Conservation (phyloP, 2,329 filamentous ascomycete species). For the Stylonectria norvegica region DNA sequence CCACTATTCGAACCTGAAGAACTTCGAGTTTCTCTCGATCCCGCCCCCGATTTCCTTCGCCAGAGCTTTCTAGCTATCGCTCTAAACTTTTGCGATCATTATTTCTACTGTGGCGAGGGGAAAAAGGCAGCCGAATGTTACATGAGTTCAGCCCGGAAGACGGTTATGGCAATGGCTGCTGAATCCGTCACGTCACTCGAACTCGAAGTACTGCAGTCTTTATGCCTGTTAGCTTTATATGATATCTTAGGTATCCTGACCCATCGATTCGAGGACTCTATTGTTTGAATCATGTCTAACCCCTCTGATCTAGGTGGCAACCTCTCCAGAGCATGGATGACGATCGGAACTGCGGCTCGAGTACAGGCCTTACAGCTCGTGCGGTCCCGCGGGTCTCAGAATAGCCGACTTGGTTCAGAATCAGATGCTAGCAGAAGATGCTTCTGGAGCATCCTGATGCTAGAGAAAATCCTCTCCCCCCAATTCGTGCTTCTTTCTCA, state of each 20-base stretch:
- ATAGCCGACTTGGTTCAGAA: not conserved
- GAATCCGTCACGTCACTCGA: no score
- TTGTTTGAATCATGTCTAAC: no score
- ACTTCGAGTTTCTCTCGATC: not conserved
- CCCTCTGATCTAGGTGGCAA: not conserved
- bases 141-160: not conserved
- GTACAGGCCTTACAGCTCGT: not conserved
- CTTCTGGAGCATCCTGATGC: constrained; percentile 2
- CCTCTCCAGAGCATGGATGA: constrained; percentile 1
- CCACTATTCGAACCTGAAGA: not conserved
- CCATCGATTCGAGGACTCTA: not conserved
- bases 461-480: constrained; percentile 1
- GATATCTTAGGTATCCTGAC: constrained; percentile 1
- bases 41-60: not conserved
- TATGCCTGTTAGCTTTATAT: constrained; percentile 1
- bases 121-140: not conserved
- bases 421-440: not conserved
- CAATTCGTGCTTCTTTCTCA: not conserved
- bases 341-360: not conserved
- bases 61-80: constrained; percentile 3
- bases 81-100: not conserved
- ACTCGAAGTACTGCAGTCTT: not conserved
- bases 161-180: not conserved
- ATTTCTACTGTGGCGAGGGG: not conserved
- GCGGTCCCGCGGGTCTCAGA: no score